Percentiles rank a stretch among this genome's conserved stretches.
Conservation (phyloP, 2,329 filamentous ascomycete genomes). For the Claviceps sp. region DNA sequence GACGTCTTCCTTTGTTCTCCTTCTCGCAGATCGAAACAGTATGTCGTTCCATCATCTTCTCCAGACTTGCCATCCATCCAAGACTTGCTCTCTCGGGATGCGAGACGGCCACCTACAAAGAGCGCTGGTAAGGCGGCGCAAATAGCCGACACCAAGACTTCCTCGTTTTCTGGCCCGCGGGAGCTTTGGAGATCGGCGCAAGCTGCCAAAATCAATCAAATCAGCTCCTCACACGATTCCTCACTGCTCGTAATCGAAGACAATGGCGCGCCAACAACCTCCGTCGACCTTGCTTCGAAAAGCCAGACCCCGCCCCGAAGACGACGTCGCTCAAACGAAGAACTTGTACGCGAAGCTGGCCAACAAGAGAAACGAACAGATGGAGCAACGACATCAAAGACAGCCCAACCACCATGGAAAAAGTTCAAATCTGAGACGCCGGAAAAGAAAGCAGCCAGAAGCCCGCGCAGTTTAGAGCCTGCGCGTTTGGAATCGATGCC, state of each 20-base stretch:
- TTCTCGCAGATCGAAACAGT: conserved; percentile 17
- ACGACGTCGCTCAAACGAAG: neutral
- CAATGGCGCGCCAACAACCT: conserved; percentile 2
- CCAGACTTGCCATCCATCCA: conserved; percentile 41
- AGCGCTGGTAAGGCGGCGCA: conserved; percentile 24
- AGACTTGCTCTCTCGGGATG: conserved; percentile 29
- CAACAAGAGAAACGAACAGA: neutral
- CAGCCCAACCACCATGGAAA: conserved; percentile 21
- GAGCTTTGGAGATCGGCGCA: conserved; percentile 22
- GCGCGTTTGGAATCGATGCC: neutral
- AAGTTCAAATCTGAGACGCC: conserved; percentile 18
- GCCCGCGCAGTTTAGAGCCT: neutral
- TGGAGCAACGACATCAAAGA: neutral
- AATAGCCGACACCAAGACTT: conserved; percentile 22
- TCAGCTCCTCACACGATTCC: neutral
- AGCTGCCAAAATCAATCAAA: conserved; percentile 6
- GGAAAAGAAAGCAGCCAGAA: neutral
- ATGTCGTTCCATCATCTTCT: conserved; percentile 31
- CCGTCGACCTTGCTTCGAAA: neutral
- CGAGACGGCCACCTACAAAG: conserved; percentile 18
- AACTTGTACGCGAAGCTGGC: neutral
- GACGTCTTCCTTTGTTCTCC: conserved; percentile 19
- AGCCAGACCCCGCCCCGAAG: neutral
- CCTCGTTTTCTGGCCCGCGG: conserved; percentile 29
- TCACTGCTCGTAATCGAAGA: conserved; percentile 2